A percentile compares a stretch with the other conserved stretches of the same genome.
phyloP scores from a whole-genome alignment of 148 eudicot species.

The Nepenthes mirabilis region DNA sequence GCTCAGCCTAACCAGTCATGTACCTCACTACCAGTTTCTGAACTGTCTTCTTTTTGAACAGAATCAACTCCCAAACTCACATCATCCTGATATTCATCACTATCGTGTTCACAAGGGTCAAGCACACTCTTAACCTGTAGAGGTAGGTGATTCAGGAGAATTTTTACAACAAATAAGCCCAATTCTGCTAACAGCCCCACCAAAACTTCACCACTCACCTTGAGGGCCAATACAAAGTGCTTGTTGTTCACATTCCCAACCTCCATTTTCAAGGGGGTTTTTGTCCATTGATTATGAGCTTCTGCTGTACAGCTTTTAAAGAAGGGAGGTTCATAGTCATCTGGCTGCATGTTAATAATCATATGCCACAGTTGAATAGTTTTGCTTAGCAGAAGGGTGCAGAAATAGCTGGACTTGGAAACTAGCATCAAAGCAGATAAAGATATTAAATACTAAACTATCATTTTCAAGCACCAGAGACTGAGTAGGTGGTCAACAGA shows the following conservation, averaged over 20 bases:
- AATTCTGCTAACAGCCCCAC: neutral
- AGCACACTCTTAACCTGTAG: constrained; percentile 87
- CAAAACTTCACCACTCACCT: constrained; percentile 28
- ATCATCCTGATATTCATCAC: constrained; percentile 53
- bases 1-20: neutral
- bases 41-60: constrained; percentile 41
- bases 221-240: constrained; percentile 72
- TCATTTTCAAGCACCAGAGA: neutral
- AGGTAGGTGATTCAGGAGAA: constrained; percentile 1
- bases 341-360: constrained; percentile 30
- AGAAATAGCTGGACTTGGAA: neutral
- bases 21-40: constrained; percentile 70
- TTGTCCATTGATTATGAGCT: constrained; percentile 56
- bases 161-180: neutral
- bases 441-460: neutral
- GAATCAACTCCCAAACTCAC: constrained; percentile 84
- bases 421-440: neutral
- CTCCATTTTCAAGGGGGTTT: constrained; percentile 74
- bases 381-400: neutral
- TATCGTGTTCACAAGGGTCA: constrained; percentile 93
- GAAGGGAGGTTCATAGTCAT: constrained; percentile 93
- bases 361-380: neutral
- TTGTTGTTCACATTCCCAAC: constrained; percentile 91
- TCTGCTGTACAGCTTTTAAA: constrained; percentile 78
- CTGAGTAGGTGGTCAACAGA: neutral